Base-by-base conservation (phyloP, 352 stramenopile genomes). In the Chrysophaeum taylorii region DNA sequence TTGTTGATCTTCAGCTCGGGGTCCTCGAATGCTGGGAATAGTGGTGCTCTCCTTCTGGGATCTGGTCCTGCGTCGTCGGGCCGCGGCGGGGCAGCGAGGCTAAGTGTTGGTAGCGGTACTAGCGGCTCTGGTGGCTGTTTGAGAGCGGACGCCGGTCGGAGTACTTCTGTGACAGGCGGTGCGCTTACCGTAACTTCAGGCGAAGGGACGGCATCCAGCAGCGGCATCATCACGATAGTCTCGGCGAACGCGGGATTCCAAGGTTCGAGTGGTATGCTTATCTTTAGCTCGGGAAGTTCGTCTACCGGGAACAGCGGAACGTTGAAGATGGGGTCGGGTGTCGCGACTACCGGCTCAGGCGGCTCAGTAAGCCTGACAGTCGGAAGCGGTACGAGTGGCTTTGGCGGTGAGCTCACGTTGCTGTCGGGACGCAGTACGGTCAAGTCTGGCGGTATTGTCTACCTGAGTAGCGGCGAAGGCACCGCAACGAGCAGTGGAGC, bases 221-320 rank as follows among this genome's bases (percentile, higher is more conserved):
- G 14, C 33, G 57, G 57, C 1, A 14, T 36, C 27, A 31, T 66
- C 15, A 27, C 2, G 12, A 2, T 66, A 0, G 4, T 42, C 25
- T 27, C 57, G 27, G 31, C 57, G 18, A 66, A 66, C 31, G 7
- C 14, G 4, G 57, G 57, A 14, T 21, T 35, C 36, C 18, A 35
- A 14, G 75, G 77, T 38, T 43, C 69, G 35, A 80, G 72, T 43
- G 75, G 77, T 29, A 39, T 66, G 21, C 29, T 81, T 27, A 43
- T 64, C 21, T 62, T 82, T 42, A 72, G 62, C 15, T 81, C 54
- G 15, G 77, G 77, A 38, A 52, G 64, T 16, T 41, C 75, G 23
- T 53, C 23, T 18, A 35, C 23, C 27, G 77, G 75, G 23, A 78
- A 78, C 61, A 73, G 66, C 41, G 77, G 77, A 23, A 71, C 1